These are phyloP conservation scores for Trichoderma cornu-damae DNA, from an alignment of 2,329 filamentous ascomycete species.

Conservation along the genomic window DNA sequence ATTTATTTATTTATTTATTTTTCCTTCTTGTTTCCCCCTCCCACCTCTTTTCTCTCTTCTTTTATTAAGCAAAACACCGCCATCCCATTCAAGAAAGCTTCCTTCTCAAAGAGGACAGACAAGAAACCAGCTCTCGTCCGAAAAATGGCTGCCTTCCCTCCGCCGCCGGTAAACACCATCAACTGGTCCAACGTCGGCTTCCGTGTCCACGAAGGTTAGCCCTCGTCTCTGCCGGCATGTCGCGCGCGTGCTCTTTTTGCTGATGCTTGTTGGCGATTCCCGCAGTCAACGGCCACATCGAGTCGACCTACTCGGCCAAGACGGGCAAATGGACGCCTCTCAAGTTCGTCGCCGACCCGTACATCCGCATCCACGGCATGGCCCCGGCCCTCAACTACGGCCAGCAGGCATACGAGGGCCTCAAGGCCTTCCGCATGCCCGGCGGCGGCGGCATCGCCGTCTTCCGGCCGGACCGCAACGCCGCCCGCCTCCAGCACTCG, in stretches of 20 bases:
- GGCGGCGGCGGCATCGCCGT: constrained; percentile 66
- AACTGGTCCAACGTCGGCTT: constrained; percentile 95
- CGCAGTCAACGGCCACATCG: constrained; percentile 86
- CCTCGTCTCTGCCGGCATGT: not conserved
- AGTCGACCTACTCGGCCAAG: constrained; percentile 72
- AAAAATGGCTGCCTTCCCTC: constrained; percentile 64
- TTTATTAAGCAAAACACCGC: too few species aligned
- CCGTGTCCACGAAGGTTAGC: constrained; percentile 76
- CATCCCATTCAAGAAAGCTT: too few species aligned
- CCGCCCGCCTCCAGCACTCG: constrained; percentile 75
- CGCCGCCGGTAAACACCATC: constrained; percentile 72
- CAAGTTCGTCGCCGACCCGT: constrained; percentile 75
- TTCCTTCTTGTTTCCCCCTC: too few species aligned
- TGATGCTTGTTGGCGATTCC: not conserved
- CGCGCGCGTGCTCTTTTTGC: not conserved
- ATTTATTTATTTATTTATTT: not conserved
- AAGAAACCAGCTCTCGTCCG: constrained; percentile 17
- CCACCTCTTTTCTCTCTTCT: too few species aligned
- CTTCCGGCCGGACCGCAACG: constrained; percentile 85
- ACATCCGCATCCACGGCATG: constrained; percentile 89
- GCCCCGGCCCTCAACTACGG: constrained; percentile 93
- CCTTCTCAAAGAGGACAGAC: too few species aligned
- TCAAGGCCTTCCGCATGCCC: constrained; percentile 87
- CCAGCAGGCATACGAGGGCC: constrained; percentile 96
- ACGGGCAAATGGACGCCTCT: constrained; percentile 74